Conservation (phyloP, 2,329 filamentous ascomycete genomes). For the Aspergillus novoparasiticus region DNA sequence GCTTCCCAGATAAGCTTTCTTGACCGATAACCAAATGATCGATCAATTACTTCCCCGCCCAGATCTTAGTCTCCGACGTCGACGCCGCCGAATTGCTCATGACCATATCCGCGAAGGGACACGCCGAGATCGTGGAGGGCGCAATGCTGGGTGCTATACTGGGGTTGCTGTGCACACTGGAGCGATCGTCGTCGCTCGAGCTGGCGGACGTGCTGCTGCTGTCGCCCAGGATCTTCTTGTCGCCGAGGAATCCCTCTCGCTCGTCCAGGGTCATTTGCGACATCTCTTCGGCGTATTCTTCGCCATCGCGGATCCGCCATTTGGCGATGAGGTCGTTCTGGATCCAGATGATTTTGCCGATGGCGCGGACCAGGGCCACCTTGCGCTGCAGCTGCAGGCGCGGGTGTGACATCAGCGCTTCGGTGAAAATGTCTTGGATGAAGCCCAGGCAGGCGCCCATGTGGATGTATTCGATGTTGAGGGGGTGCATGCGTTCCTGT, state of each 20-base stretch:
- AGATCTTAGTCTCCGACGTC: slow-evolving; percentile 35
- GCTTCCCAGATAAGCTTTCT: background rate
- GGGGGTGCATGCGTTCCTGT: slow-evolving; percentile 68
- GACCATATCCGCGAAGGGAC: slow-evolving; percentile 35
- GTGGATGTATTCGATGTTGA: slow-evolving; percentile 80
- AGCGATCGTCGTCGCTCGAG: slow-evolving; percentile 33
- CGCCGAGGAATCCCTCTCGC: slow-evolving; percentile 65
- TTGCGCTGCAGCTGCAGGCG: slow-evolving; percentile 68
- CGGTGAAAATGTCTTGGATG: slow-evolving; percentile 75
- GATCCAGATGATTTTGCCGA: slow-evolving; percentile 83
- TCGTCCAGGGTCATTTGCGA: slow-evolving; percentile 52
- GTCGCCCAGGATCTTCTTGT: slow-evolving; percentile 56
- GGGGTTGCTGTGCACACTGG: slow-evolving; percentile 26
- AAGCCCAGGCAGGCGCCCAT: slow-evolving; percentile 72
- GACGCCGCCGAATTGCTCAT: slow-evolving; percentile 11
- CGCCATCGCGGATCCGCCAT: slow-evolving; percentile 73
- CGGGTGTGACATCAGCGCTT: slow-evolving; percentile 73
- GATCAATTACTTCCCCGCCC: slow-evolving; percentile 20
- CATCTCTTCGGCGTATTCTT: slow-evolving; percentile 57
- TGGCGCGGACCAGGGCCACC: slow-evolving; percentile 71
- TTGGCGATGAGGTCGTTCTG: slow-evolving; percentile 86
- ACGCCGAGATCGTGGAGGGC: slow-evolving; percentile 24
- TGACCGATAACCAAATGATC: background rate
- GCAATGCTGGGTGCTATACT: slow-evolving; percentile 19
- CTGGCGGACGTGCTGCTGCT: slow-evolving; percentile 28